Base-by-base conservation (phyloP, 106 monocot genomes). In the Acorus gramineus region DNA sequence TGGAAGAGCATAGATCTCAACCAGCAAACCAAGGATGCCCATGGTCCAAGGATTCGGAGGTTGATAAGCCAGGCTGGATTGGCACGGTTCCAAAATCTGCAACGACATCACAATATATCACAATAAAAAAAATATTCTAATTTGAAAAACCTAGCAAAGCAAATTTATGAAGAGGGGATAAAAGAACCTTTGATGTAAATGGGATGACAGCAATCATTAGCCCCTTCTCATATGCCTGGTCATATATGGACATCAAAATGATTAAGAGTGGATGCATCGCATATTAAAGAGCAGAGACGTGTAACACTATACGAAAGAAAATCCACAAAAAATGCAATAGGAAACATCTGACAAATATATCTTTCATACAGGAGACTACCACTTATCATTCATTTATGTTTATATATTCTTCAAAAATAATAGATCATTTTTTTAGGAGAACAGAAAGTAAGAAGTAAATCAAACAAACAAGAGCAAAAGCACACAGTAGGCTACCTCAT, bases 21-120 rank as follows among this genome's bases (percentile, higher is more conserved):
- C 47, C 51, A 98, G 91, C 68, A 98, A 80, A 67, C 83, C 74
- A 75, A 98, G 88, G 57, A 98, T 98, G 59, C 83, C 98, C 98
- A 92, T 98, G 45, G 98, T 98, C 98, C 98, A 98, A 0, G 98
- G 98, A 81, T 98, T 98, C 57, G 98, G 98, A 70, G 98, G 98
- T 52, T 80, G 85, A 79, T 98, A 98, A 47, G 98, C 98, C 47
- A 85, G 72, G 72, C 98, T 98, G 52, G 67, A 83, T 6, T 92
- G 91, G 61, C 91, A 92, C 62, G 98, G 91, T 81, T 98, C 98
- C 64, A 98, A 60, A 75, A 98, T 69, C 91, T 98, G 71, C 67
- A 78, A 49, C 49, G 28, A 66, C 8, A 71, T 51, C 5, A 12
- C 42, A 66, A 12, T 4, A 4, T 46, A 62, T 49, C 46, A 59